phyloP scores from a whole-genome alignment of 2,329 filamentous ascomycete species.

The Pyrenophora tritici-repentis region DNA sequence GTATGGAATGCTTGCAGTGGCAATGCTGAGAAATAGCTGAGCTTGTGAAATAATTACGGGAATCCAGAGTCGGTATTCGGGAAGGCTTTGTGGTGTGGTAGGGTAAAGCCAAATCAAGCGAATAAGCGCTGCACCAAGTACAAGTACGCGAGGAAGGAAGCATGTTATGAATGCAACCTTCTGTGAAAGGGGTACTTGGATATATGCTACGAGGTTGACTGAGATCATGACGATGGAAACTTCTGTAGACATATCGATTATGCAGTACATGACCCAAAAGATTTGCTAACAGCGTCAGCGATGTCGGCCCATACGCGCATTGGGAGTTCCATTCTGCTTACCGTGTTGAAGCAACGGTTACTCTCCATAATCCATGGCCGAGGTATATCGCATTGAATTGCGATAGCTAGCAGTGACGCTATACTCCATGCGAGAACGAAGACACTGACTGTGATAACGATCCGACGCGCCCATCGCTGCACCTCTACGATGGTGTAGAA shows the following conservation, averaged over 20 bases:
- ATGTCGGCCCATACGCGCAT: not conserved
- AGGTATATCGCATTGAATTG: constrained; percentile 41
- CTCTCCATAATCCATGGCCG: constrained; percentile 37
- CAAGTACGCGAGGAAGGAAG: constrained; percentile 39
- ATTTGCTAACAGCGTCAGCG: constrained; percentile 30
- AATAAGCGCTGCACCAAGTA: constrained; percentile 31
- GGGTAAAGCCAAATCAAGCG: constrained; percentile 41
- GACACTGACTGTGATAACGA: constrained; percentile 25
- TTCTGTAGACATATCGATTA: constrained; percentile 41
- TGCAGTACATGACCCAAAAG: constrained; percentile 44
- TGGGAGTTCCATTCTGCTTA: constrained; percentile 15
- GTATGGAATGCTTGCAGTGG: constrained; percentile 43
- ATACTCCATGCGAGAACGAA: constrained; percentile 37
- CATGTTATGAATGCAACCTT: constrained; percentile 40
- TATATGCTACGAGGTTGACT: constrained; percentile 36
- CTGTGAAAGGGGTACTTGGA: constrained; percentile 26
- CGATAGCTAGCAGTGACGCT: constrained; percentile 29
- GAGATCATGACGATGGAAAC: constrained; percentile 39
- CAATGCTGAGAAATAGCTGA: constrained; percentile 37
- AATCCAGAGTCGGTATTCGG: constrained; percentile 36
- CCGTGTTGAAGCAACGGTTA: constrained; percentile 36
- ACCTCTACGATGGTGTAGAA: constrained; percentile 33
- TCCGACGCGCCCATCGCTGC: constrained; percentile 25
- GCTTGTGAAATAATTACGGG: constrained; percentile 34
- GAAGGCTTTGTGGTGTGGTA: constrained; percentile 31